Percentiles rank a stretch among this genome's conserved stretches.
phyloP scores from a whole-genome alignment of 2,329 filamentous ascomycete species.

The Aspergillus versicolor region DNA sequence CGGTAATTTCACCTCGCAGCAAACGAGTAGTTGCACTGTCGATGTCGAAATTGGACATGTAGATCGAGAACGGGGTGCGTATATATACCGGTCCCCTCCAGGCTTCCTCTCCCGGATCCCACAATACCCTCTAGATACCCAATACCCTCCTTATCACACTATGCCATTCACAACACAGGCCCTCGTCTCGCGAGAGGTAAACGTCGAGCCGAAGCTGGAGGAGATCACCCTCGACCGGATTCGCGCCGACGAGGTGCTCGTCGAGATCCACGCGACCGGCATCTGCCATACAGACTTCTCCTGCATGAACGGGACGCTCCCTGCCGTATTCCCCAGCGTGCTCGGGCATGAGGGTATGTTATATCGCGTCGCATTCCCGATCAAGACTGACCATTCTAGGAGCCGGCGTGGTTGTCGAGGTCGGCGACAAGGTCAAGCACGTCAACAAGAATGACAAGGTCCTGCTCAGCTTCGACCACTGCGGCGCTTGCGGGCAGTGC shows the following conservation, averaged over 20 bases:
- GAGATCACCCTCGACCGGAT: conserved; percentile 3
- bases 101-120: no score
- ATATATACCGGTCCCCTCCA: no score
- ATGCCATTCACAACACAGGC: conserved; percentile 8
- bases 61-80: no score
- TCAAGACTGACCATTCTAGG: conserved; percentile 29
- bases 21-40: no score
- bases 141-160: neutral
- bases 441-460: conserved; percentile 48
- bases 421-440: conserved; percentile 43
- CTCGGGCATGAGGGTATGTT: conserved; percentile 23
- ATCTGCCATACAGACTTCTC: conserved; percentile 37
- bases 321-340: conserved; percentile 15
- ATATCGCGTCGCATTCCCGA: neutral
- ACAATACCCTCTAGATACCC: neutral
- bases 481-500: conserved; percentile 20
- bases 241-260: conserved; percentile 26
- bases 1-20: no score
- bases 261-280: conserved; percentile 34
- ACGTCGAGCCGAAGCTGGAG: conserved; percentile 6
- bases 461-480: conserved; percentile 22
- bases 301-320: conserved; percentile 23
- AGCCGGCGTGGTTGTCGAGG: conserved; percentile 50
- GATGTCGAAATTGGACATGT: no score
- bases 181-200: conserved; percentile 6